phyloP scores from a whole-genome alignment of 176 grass and related monocot genomes.

The Juncus effusus region DNA sequence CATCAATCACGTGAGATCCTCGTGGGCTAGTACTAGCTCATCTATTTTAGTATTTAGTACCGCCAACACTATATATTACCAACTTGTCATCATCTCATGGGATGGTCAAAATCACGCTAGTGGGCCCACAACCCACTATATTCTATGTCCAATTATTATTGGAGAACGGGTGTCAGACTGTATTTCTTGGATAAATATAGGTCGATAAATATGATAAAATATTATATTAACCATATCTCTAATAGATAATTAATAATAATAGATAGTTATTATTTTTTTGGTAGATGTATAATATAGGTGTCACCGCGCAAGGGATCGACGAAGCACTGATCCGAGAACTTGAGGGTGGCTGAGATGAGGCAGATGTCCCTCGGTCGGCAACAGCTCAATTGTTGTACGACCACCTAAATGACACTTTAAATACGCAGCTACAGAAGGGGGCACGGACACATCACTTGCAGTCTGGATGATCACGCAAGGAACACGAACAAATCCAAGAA shows the following conservation, averaged over 20 bases:
- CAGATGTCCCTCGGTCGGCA: slow-evolving; percentile 82
- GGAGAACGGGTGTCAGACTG: not conserved
- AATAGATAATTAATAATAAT: not conserved
- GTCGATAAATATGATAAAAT: not conserved
- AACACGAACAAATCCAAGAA: slow-evolving; percentile 55
- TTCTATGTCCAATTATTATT: not conserved
- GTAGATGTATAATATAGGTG: not conserved
- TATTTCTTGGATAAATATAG: not conserved
- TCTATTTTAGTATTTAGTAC: no score
- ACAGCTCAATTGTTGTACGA: slow-evolving; percentile 57
- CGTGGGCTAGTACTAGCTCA: slow-evolving; percentile 7
- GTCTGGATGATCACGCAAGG: slow-evolving; percentile 89
- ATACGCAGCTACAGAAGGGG: slow-evolving; percentile 67
- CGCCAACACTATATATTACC: slow-evolving; percentile 29
- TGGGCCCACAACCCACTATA: slow-evolving; percentile 14
- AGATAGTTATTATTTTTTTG: not conserved
- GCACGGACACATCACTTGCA: slow-evolving; percentile 85
- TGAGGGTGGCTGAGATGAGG: slow-evolving; percentile 87
- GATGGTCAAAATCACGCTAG: not conserved
- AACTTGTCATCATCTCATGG: slow-evolving; percentile 26
- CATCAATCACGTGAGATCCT: slow-evolving; percentile 20
- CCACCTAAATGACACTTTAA: slow-evolving; percentile 69
- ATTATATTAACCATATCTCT: not conserved
- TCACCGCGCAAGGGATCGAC: slow-evolving; percentile 54
- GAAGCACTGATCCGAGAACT: slow-evolving; percentile 70